These are phyloP conservation scores for Barbatosphaeria neglecta DNA, from an alignment of 495 filamentous ascomycete species.

Conservation along the genomic window DNA sequence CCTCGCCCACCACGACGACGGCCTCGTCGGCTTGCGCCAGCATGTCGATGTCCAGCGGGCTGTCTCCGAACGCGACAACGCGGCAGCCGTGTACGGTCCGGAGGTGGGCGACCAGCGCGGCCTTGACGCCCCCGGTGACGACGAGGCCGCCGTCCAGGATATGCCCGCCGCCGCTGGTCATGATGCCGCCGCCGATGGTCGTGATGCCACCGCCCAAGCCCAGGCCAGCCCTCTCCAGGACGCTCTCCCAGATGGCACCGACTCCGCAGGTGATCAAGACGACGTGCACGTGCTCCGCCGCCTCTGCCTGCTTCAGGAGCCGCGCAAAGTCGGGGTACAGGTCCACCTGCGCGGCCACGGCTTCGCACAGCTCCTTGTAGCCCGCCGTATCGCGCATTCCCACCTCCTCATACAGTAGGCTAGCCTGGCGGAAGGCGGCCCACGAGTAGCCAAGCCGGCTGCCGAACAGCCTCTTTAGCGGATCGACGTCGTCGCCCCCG, in stretches of 20 bases:
- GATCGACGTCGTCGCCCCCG: conserved; percentile 2
- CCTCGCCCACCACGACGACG: conserved; percentile 46
- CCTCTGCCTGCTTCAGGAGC: conserved; percentile 26
- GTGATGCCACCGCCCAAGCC: conserved; percentile 29
- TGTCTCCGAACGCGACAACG: conserved; percentile 54
- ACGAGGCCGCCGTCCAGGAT: conserved; percentile 34
- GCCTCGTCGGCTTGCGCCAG: conserved; percentile 41
- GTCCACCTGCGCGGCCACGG: conserved; percentile 29
- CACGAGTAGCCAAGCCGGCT: conserved; percentile 42
- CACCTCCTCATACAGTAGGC: conserved; percentile 43
- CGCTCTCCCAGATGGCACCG: conserved; percentile 44
- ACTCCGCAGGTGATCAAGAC: conserved; percentile 49
- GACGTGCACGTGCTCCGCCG: conserved; percentile 31
- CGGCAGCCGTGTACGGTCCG: conserved; percentile 18
- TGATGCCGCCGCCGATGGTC: conserved; percentile 41
- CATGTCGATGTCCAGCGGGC: conserved; percentile 50
- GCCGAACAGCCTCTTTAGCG: conserved; percentile 40
- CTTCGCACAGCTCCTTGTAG: conserved; percentile 37
- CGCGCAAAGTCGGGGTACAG: conserved; percentile 39
- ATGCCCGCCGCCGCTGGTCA: conserved; percentile 46
- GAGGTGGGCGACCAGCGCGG: conserved; percentile 31
- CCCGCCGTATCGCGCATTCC: conserved; percentile 21
- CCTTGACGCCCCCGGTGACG: conserved; percentile 43
- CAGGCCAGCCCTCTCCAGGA: conserved; percentile 38
- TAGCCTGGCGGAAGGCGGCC: conserved; percentile 44